Base-by-base conservation (phyloP, 495 filamentous ascomycete genomes). In the Bacidia rubella region DNA sequence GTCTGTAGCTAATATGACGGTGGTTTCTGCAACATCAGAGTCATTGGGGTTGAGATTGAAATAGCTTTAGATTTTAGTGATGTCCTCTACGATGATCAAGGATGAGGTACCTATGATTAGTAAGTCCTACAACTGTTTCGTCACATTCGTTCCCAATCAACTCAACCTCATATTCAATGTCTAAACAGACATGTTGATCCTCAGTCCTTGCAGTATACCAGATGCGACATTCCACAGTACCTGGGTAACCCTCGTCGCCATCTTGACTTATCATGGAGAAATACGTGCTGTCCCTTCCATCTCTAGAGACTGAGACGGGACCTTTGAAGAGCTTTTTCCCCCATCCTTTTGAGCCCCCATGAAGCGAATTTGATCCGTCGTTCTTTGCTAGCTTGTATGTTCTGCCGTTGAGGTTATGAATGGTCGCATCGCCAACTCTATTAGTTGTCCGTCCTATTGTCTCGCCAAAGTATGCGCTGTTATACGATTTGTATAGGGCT, bases 391-490 rank as follows among this genome's bases (percentile, higher is more conserved):
- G 72, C 12, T 70, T 54, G 62, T 92, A 89, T 2, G 70, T 63
- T 52, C 78, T 74, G 21, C 81, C 81, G 65, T 95, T 95, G 44
- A 96, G 66, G 19, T 73, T 70, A 49, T 78, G 62, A 59, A 96
- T 78, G 51, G 79, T 71, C 1, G 82, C 90, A 60, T 77, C 68
- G 48, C 77, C 78, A 64, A 95, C 78, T 22, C 90, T 84, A 67
- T 98, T 98, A 44, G 88, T 87, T 10, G 92, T 78, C 26, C 90
- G 85, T 20, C 90, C 90, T 62, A 98, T 95, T 35, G 86, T 96
- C 63, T 87, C 90, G 55, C 90, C 90, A 60, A 93, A 95, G 72
- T 79, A 86, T 17, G 86, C 80, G 17, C 66, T 66, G 68, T 94
- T 90, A 70, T 86, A 70, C 42, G 73, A 63, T 52, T 76, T 74